These are phyloP conservation scores for Monilinia laxa DNA, from an alignment of 2,329 filamentous ascomycete genomes.

Conservation along the genomic window DNA sequence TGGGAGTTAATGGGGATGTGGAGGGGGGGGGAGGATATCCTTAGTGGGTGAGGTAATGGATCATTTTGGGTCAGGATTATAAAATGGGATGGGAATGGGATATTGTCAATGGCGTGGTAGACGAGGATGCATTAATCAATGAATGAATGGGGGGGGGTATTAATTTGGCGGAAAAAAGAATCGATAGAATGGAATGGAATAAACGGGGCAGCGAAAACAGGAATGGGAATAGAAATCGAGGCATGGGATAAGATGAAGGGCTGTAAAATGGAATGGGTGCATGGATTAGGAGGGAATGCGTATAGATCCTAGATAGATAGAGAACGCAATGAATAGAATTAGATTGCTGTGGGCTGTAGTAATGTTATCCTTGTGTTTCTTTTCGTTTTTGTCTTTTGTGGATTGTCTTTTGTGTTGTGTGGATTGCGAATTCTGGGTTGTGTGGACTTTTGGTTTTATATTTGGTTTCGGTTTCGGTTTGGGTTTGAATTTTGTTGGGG, in stretches of 20 bases:
- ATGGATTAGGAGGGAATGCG: not conserved
- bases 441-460: not conserved
- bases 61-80: not conserved
- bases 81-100: not conserved
- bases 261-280: not conserved
- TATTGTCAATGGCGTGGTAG: not conserved
- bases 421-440: not conserved
- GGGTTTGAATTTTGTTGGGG: not conserved
- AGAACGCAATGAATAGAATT: not conserved
- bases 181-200: not conserved
- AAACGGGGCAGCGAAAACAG: not conserved
- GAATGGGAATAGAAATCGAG: not conserved
- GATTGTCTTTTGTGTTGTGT: no score
- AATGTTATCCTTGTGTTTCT: no score
- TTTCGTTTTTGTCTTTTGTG: not conserved
- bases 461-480: not conserved
- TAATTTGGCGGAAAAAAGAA: not conserved
- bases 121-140: not conserved
- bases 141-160: not conserved
- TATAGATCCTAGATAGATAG: not conserved
- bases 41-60: not conserved
- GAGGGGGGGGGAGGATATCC: no score
- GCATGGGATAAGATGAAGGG: no score
- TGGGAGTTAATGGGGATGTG: not conserved
- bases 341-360: not conserved